These are phyloP conservation scores for Helicostylum pulchrum DNA, from an alignment of 192 early-diverging fungal genomes.

Conservation along the genomic window DNA sequence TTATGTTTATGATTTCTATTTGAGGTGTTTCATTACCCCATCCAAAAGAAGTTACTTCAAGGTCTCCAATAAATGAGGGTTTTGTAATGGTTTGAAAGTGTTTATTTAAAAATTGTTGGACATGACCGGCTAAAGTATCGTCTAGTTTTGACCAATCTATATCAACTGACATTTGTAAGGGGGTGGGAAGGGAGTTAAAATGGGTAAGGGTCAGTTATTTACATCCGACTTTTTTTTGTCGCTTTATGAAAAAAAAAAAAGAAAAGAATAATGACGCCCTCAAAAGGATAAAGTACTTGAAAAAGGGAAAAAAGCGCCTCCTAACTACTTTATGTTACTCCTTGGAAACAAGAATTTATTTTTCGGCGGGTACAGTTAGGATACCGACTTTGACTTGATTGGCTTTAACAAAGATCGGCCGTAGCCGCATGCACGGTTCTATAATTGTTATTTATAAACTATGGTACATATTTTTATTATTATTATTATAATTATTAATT, in stretches of 20 bases:
- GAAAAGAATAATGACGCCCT: too few relatives aligned
- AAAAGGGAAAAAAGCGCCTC: neutral
- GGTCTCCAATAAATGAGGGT: conserved; percentile 69
- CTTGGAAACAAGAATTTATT: neutral
- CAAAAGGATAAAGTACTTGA: too few relatives aligned
- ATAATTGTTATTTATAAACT: neutral
- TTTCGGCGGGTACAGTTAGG: neutral
- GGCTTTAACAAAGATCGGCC: neutral
- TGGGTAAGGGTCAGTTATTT: too few relatives aligned
- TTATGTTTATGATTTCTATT: conserved; percentile 68
- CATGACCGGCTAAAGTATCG: conserved; percentile 56
- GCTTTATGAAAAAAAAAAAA: neutral
- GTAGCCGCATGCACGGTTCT: neutral
- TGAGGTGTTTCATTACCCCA: conserved; percentile 69
- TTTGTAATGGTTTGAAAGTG: conserved; percentile 60
- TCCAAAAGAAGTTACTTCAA: conserved; percentile 61
- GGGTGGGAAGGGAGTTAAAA: neutral
- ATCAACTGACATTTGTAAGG: conserved; percentile 59
- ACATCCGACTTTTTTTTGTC: neutral
- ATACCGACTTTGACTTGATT: neutral
- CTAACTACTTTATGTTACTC: neutral
- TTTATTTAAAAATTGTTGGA: conserved; percentile 62
- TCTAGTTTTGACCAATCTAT: conserved; percentile 72
- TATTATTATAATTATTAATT: neutral
- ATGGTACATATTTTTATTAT: neutral